A percentile compares a stretch with the other conserved stretches of the same genome.
Evolutionary conservation across 345 rosid species (phyloP).

Genomic region (Eucalyptus paniculata): DNA sequence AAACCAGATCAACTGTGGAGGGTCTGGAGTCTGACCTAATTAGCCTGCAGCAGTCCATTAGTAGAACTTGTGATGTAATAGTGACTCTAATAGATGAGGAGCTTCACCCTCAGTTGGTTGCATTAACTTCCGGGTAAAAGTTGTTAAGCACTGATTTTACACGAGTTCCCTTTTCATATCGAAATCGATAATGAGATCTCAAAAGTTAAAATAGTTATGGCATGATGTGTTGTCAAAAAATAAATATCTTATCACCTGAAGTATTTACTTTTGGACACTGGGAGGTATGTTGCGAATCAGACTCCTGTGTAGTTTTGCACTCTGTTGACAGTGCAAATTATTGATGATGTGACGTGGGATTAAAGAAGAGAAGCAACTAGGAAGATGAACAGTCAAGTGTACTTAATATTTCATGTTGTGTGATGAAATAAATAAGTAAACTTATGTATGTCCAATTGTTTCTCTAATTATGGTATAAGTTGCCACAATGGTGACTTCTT

Average conservation of each 20-base stretch:
- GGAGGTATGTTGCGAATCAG: neutral
- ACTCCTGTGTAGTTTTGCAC: neutral
- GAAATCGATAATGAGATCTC: neutral
- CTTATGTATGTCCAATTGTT: neutral
- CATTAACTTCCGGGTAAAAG: slow-evolving; percentile 76
- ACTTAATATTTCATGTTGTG: neutral
- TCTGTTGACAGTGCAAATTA: neutral
- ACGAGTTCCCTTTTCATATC: neutral
- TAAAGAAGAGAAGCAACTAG: neutral
- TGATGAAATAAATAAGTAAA: neutral
- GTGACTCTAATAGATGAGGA: slow-evolving; percentile 52
- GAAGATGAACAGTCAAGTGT: neutral
- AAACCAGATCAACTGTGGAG: slow-evolving; percentile 45
- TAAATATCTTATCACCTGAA: neutral
- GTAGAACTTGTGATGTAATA: slow-evolving; percentile 34
- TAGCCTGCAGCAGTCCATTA: slow-evolving; percentile 47
- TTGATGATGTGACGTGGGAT: neutral
- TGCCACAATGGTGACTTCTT: neutral
- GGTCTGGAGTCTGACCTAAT: slow-evolving; percentile 37
- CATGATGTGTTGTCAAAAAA: neutral
- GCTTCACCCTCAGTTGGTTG: slow-evolving; percentile 75
- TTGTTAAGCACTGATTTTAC: neutral
- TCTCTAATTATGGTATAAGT: neutral
- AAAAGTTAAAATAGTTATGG: neutral
- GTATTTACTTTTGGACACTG: neutral